Conservation (phyloP, 257 asterid genomes). For the Plantago major region DNA sequence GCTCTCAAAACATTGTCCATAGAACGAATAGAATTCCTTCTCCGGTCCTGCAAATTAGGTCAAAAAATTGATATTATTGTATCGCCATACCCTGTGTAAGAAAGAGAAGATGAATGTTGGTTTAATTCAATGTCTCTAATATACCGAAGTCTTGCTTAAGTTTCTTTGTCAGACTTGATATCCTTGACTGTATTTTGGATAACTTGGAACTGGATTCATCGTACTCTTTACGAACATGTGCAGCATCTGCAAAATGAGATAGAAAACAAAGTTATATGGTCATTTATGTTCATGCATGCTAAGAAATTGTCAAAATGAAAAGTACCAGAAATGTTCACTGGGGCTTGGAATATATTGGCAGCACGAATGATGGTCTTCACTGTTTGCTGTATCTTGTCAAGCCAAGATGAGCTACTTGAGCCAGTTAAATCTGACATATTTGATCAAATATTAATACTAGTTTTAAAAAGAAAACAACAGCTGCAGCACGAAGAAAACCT, state of each 20-base stretch:
- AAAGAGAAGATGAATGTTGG: neutral
- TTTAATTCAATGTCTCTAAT: slow-evolving; percentile 11
- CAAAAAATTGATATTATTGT: too few species aligned
- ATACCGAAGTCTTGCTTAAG: slow-evolving; percentile 89
- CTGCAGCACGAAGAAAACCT: neutral
- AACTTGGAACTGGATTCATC: slow-evolving; percentile 75
- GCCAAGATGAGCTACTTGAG: slow-evolving; percentile 67
- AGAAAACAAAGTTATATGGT: slow-evolving; percentile 21
- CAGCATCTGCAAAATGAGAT: slow-evolving; percentile 63
- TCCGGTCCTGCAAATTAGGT: slow-evolving; percentile 65
- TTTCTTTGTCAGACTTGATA: slow-evolving; percentile 80
- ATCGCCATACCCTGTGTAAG: neutral
- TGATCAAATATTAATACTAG: slow-evolving; percentile 20
- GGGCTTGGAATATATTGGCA: slow-evolving; percentile 74
- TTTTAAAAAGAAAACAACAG: slow-evolving; percentile 13
- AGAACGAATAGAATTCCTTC: slow-evolving; percentile 86
- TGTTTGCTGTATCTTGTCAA: slow-evolving; percentile 77
- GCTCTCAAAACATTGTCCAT: slow-evolving; percentile 90
- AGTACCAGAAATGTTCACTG: slow-evolving; percentile 85
- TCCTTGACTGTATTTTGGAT: slow-evolving; percentile 82
- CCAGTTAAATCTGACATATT: slow-evolving; percentile 46
- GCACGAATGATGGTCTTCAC: slow-evolving; percentile 60
- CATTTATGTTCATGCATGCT: slow-evolving; percentile 15
- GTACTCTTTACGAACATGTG: slow-evolving; percentile 75
- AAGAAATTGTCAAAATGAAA: slow-evolving; percentile 16